Evolutionary conservation across 2,329 filamentous ascomycete genomes (phyloP).

Genomic region (Alternaria arbusti): DNA sequence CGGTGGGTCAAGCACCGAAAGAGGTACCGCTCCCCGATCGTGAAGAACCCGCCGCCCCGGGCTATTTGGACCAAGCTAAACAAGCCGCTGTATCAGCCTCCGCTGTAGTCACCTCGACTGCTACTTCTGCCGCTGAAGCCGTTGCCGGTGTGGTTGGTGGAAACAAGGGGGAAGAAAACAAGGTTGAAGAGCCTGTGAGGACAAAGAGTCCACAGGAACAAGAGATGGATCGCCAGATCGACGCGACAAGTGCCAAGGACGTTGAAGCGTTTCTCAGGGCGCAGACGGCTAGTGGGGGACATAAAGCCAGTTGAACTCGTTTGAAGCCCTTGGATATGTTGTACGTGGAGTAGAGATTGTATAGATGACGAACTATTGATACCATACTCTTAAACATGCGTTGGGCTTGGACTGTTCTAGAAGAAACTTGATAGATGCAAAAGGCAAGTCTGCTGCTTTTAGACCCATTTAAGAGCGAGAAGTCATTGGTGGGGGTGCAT

Average conservation of each 20-base stretch:
- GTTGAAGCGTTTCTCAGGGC: conserved; percentile 45
- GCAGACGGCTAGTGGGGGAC: conserved; percentile 16
- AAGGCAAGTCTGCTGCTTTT: neutral
- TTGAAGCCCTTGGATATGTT: neutral
- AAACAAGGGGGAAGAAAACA: conserved; percentile 30
- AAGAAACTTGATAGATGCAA: neutral
- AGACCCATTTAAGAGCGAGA: neutral
- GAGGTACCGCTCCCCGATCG: conserved; percentile 49
- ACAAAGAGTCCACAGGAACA: conserved; percentile 41
- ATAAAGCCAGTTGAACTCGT: neutral
- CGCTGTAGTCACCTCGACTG: conserved; percentile 35
- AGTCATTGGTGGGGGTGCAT: neutral
- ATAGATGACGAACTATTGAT: neutral
- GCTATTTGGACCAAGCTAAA: conserved; percentile 54
- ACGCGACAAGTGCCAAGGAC: conserved; percentile 32
- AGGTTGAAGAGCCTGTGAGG: conserved; percentile 15
- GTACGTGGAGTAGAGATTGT: neutral
- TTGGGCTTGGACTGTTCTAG: neutral
- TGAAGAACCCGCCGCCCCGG: conserved; percentile 41
- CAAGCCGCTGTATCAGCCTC: conserved; percentile 40
- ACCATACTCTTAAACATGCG: neutral
- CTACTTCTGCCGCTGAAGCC: conserved; percentile 41
- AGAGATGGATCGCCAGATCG: conserved; percentile 38
- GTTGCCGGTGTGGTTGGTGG: conserved; percentile 31
- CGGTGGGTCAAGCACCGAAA: conserved; percentile 58